Evolutionary conservation across 768 basidiomycete genomes (phyloP).

Genomic region (Lactarius hatsudake): DNA sequence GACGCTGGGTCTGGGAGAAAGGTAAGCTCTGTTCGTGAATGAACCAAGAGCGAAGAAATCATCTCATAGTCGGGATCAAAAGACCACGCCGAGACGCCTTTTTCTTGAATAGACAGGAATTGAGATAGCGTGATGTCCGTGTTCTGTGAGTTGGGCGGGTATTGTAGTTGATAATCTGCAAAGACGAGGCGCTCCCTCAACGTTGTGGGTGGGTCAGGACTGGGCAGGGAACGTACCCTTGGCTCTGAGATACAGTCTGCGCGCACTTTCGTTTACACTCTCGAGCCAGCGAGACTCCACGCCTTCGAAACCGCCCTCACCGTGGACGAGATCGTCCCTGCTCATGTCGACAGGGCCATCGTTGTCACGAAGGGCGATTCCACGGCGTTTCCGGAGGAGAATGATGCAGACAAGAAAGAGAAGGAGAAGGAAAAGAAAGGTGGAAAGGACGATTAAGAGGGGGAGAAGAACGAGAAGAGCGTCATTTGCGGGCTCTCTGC

Average conservation of each 20-base stretch:
- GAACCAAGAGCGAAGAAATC: conserved; percentile 87
- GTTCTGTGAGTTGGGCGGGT: conserved; percentile 93
- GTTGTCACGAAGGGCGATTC: conserved; percentile 76
- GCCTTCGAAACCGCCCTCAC: conserved; percentile 91
- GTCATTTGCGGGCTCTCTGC: conserved; percentile 43
- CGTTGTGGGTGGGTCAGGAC: background rate
- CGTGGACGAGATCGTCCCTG: conserved; percentile 83
- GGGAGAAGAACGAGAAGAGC: conserved; percentile 87
- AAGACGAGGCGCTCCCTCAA: conserved; percentile 14
- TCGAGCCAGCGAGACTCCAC: conserved; percentile 95
- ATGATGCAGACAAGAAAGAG: conserved; percentile 89
- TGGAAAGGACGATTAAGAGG: conserved; percentile 88
- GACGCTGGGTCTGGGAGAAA: conserved; percentile 96
- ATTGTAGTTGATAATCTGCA: conserved; percentile 77
- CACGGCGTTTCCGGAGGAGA: conserved; percentile 72
- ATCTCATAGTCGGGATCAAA: conserved; percentile 99
- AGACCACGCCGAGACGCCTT: conserved; percentile 98
- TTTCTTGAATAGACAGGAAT: conserved; percentile 98
- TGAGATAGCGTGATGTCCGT: conserved; percentile 98
- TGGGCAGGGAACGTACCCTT: conserved; percentile 61
- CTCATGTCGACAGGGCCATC: conserved; percentile 94
- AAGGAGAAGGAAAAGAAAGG: conserved; percentile 88
- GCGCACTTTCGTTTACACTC: conserved; percentile 60
- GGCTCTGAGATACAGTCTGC: conserved; percentile 74
- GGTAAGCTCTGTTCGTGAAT: conserved; percentile 94